Evolutionary conservation across 331 rosid species (phyloP).

Genomic region (Malus hybrid): DNA sequence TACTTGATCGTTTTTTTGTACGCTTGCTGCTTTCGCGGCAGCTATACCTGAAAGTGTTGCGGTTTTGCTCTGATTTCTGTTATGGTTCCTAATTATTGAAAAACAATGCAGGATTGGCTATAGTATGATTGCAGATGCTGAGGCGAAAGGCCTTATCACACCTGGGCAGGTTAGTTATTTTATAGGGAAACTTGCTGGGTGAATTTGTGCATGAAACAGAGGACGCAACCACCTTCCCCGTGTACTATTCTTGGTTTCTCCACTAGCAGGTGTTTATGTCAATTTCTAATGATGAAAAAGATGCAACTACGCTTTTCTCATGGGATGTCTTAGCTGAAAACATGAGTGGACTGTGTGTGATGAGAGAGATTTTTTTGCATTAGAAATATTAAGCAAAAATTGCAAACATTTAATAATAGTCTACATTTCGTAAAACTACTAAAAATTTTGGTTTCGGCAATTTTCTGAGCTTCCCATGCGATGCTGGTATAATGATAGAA

Average conservation of each 20-base stretch:
- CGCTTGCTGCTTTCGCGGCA: background rate
- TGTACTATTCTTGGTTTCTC: background rate
- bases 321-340: background rate
- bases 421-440: background rate
- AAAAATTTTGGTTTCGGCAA: background rate
- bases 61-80: background rate
- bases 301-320: background rate
- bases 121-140: slow-evolving; percentile 67
- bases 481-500: background rate
- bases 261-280: background rate
- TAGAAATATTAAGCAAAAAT: background rate
- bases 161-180: slow-evolving; percentile 47
- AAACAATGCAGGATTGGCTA: slow-evolving; percentile 43
- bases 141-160: slow-evolving; percentile 51
- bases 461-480: background rate
- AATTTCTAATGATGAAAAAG: background rate
- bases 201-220: background rate
- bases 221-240: background rate
- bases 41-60: background rate
- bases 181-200: background rate
- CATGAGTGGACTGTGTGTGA: background rate
- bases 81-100: background rate
- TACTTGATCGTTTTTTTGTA: background rate
- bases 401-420: background rate
- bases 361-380: background rate